Evolutionary conservation across 805 yeast species (phyloP).

Genomic region (Sungouiozyma ichnusensis): DNA sequence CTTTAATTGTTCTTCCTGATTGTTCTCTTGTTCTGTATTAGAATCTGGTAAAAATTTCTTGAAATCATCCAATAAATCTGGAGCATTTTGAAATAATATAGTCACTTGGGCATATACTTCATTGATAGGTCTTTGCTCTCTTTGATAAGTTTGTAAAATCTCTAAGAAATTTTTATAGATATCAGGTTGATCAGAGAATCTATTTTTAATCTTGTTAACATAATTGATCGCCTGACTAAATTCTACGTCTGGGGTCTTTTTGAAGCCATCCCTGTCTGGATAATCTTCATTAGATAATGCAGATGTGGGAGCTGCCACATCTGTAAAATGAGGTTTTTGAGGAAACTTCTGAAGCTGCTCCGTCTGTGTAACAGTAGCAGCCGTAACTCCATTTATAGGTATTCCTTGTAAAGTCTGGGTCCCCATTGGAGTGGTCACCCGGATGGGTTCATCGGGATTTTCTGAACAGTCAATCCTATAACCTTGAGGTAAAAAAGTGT

Average conservation of each 20-base stretch:
- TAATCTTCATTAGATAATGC: neutral
- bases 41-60: slow-evolving; percentile 87
- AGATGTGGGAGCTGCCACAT: slow-evolving; percentile 4
- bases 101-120: slow-evolving; percentile 95
- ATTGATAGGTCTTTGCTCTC: slow-evolving; percentile 89
- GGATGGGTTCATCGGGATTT: slow-evolving; percentile 83
- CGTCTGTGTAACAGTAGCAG: neutral
- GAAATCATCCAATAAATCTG: slow-evolving; percentile 89
- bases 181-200: slow-evolving; percentile 90
- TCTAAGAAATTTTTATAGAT: slow-evolving; percentile 91
- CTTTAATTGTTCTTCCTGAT: neutral
- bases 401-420: slow-evolving; percentile 27
- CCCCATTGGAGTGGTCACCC: slow-evolving; percentile 94
- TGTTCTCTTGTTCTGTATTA: slow-evolving; percentile 13
- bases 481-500: slow-evolving; percentile 95
- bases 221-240: slow-evolving; percentile 95
- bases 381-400: neutral
- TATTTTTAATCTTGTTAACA: slow-evolving; percentile 89
- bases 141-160: slow-evolving; percentile 90
- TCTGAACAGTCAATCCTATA: slow-evolving; percentile 83
- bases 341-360: slow-evolving; percentile 4
- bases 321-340: slow-evolving; percentile 8
- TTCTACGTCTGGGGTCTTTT: slow-evolving; percentile 61
- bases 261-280: slow-evolving; percentile 3
- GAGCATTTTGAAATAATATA: slow-evolving; percentile 78